Conservation (phyloP, 768 basidiomycete species). For the Boletellus ananiceps region DNA sequence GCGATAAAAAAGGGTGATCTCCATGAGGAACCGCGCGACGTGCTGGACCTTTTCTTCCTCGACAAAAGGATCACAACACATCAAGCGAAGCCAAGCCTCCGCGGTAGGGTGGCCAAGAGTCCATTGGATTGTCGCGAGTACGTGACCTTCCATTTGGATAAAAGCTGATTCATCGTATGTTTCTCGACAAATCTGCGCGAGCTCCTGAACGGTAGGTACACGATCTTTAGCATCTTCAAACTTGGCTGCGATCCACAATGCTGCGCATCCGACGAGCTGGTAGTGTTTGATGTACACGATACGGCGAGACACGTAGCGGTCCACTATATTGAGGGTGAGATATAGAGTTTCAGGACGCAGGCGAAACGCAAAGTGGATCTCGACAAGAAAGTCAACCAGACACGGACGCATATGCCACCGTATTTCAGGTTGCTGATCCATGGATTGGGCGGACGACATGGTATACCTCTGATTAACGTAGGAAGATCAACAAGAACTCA, state of each 20-base stretch:
- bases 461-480: constrained; percentile 59
- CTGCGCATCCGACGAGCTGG: constrained; percentile 96
- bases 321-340: constrained; percentile 97
- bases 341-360: constrained; percentile 98
- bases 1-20: constrained; percentile 96
- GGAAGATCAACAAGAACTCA: constrained; percentile 6
- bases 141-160: constrained; percentile 98
- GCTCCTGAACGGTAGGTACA: constrained; percentile 91
- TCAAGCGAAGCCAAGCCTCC: constrained; percentile 90
- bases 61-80: constrained; percentile 66
- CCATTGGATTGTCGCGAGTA: constrained; percentile 96
- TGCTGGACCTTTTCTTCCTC: constrained; percentile 93
- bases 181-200: constrained; percentile 91
- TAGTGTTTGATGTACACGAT: constrained; percentile 99
- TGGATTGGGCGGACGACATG: constrained; percentile 88
- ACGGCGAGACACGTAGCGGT: constrained; percentile 97
- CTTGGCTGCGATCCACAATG: constrained; percentile 98
- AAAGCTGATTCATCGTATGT: constrained; percentile 97
- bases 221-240: constrained; percentile 99
- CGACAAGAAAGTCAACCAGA: constrained; percentile 97
- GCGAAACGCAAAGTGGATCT: constrained; percentile 96
- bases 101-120: constrained; percentile 95
- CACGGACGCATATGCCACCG: constrained; percentile 99
- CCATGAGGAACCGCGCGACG: constrained; percentile 97
- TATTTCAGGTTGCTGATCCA: constrained; percentile 99